Base-by-base conservation (phyloP, 345 rosid genomes). In the Populus alba region DNA sequence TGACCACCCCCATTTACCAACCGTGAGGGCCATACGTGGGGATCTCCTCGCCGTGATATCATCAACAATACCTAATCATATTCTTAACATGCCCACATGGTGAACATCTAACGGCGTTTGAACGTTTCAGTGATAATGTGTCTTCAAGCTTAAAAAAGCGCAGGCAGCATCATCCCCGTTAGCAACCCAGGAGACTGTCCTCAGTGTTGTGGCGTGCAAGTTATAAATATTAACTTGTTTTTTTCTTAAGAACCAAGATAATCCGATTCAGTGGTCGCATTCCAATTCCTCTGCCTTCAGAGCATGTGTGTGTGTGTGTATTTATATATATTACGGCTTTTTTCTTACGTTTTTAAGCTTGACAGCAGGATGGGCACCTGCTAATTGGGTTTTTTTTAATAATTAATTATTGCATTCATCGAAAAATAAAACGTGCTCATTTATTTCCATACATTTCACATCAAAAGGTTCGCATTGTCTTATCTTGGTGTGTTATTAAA, bases 21-120 rank as follows among this genome's bases (percentile, higher is more conserved):
- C 65, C 37, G 37, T 23, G 78, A 65, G 78, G 71, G 33, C 45
- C 65, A 23, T 10, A 13, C 68, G 74, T 49, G 74, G 61, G 59
- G 31, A 71, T 51, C 63, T 31, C 57, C 23, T 73, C 37, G 45
- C 27, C 15, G 43, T 38, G 35, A 59, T 73, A 73, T 57, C 68
- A 38, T 73, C 68, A 39, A 13, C 76, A 37, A n/a, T 22, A n/a
- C 49, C 47, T 35, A 35, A 29, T 66, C 39, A 33, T 66, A 17
- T 12, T 66, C 43, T 17, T 61, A 17, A 38, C 76, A 25, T 61
- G 37, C 33, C 16, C 29, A 73, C 69, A 16, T 74, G 77, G 33
- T 33, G 59, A 49, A 10, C 63, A 59, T 59, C 63, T 3, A 12
- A 23, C 3, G 65, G 27, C 9, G 15, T 16, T 59, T 59, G 65